Evolutionary conservation across 768 basidiomycete genomes (phyloP).

Genomic region (Galerina marginata): DNA sequence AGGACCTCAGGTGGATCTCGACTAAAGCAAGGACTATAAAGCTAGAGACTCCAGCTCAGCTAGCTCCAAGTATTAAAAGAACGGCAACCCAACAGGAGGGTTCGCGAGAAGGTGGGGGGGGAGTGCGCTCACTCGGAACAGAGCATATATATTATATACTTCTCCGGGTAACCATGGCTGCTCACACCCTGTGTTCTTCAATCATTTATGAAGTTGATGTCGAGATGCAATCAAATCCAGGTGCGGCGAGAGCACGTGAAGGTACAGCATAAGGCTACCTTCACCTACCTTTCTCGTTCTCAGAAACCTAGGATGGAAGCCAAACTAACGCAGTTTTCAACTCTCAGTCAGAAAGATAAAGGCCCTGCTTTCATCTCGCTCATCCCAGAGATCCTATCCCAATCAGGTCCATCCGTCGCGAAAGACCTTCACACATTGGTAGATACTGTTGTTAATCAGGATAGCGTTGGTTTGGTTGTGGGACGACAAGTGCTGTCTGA

Average conservation of each 20-base stretch:
- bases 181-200: not conserved
- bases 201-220: not conserved
- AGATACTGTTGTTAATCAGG: slow-evolving; percentile 83
- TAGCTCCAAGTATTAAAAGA: not conserved
- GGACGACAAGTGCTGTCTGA: slow-evolving; percentile 88
- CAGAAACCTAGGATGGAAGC: slow-evolving; percentile 46
- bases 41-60: slow-evolving; percentile 4
- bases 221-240: slow-evolving; percentile 1
- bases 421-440: slow-evolving; percentile 73
- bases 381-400: slow-evolving; percentile 67
- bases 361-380: slow-evolving; percentile 74
- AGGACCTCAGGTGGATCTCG: too few relatives aligned
- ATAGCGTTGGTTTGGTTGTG: slow-evolving; percentile 82
- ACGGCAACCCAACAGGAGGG: not conserved
- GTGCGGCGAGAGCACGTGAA: not conserved
- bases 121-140: not conserved
- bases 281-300: too few relatives aligned
- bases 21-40: not conserved
- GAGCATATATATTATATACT: not conserved
- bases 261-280: too few relatives aligned
- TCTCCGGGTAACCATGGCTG: slow-evolving; percentile 7
- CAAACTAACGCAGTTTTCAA: slow-evolving; percentile 64
- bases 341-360: slow-evolving; percentile 85
- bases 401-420: slow-evolving; percentile 50
- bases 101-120: not conserved